A percentile compares a stretch with the other conserved stretches of the same genome.
Evolutionary conservation across 306 rosid genomes (phyloP).

Genomic region (Castanea mollissima): DNA sequence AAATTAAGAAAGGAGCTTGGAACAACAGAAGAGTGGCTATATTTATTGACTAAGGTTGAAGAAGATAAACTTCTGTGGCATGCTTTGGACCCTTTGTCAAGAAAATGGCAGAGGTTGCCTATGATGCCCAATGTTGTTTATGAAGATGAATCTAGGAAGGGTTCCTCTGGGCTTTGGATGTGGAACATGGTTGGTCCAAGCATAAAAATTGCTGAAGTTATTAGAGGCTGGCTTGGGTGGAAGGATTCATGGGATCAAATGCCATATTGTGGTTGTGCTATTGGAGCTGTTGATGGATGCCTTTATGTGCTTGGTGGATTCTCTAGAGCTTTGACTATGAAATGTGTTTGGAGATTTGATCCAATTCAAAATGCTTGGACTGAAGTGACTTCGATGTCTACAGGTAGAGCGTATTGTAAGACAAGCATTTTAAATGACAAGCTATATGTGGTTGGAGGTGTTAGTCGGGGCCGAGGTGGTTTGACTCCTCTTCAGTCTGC

Average conservation of each 20-base stretch:
- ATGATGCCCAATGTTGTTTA: conserved; percentile 57
- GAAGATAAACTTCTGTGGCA: conserved; percentile 69
- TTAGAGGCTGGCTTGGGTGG: conserved; percentile 79
- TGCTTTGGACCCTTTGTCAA: conserved; percentile 74
- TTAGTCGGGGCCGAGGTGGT: conserved; percentile 80
- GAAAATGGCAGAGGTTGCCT: conserved; percentile 85
- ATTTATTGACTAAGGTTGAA: conserved; percentile 67
- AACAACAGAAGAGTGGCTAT: conserved; percentile 88
- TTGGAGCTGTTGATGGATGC: conserved; percentile 78
- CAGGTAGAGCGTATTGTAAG: conserved; percentile 85
- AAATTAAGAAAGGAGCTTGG: conserved; percentile 75
- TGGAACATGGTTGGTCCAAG: conserved; percentile 77
- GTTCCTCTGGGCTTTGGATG: conserved; percentile 57
- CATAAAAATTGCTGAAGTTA: conserved; percentile 63
- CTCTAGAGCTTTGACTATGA: conserved; percentile 72
- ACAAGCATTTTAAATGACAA: conserved; percentile 77
- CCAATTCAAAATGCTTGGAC: conserved; percentile 67
- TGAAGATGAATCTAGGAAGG: conserved; percentile 55
- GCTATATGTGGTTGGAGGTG: conserved; percentile 96
- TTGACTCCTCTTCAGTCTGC: conserved; percentile 89
- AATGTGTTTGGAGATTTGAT: conserved; percentile 76
- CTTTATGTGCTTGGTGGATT: conserved; percentile 94
- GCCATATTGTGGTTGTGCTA: conserved; percentile 90
- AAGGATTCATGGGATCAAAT: conserved; percentile 72
- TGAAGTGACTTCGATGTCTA: conserved; percentile 71